phyloP scores from a whole-genome alignment of 805 yeast species.

The Lachancea sp. region DNA sequence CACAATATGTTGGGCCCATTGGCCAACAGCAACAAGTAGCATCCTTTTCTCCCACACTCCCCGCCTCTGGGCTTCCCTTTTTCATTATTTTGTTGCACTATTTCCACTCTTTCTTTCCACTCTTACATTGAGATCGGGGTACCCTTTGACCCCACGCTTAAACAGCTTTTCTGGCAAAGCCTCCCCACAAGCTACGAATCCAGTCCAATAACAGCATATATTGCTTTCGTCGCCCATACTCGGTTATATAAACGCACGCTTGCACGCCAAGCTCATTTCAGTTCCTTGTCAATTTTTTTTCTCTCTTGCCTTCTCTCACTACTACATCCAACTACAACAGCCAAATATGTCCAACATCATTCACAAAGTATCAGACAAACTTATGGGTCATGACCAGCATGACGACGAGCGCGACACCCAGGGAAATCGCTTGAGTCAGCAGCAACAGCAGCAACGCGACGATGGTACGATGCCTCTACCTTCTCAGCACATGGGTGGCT shows the following conservation, averaged over 20 bases:
- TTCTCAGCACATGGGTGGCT: slow-evolving; percentile 8
- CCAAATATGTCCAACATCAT: slow-evolving; percentile 28
- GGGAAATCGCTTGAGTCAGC: slow-evolving; percentile 8
- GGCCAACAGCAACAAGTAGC: not conserved
- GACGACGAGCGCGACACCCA: slow-evolving; percentile 9
- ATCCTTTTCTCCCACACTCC: not conserved
- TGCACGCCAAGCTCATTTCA: too few species aligned
- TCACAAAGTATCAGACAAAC: slow-evolving; percentile 29
- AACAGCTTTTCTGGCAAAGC: too few species aligned
- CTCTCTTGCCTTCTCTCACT: too few species aligned
- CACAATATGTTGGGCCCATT: too few species aligned
- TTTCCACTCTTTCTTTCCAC: not conserved
- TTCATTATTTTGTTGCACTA: too few species aligned
- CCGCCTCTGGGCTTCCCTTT: too few species aligned
- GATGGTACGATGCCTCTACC: slow-evolving; percentile 3
- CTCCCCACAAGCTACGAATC: too few species aligned
- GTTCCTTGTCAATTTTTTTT: too few species aligned
- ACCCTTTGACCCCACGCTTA: too few species aligned
- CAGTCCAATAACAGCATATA: too few species aligned
- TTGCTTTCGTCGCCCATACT: not conserved
- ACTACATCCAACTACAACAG: not conserved
- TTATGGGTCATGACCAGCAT: slow-evolving; percentile 22
- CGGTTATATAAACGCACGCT: not conserved
- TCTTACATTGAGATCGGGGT: too few species aligned
- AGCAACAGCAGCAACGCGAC: slow-evolving; percentile 6